These are phyloP conservation scores for Endothia cerciana DNA, from an alignment of 2,329 filamentous ascomycete species.

Conservation along the genomic window DNA sequence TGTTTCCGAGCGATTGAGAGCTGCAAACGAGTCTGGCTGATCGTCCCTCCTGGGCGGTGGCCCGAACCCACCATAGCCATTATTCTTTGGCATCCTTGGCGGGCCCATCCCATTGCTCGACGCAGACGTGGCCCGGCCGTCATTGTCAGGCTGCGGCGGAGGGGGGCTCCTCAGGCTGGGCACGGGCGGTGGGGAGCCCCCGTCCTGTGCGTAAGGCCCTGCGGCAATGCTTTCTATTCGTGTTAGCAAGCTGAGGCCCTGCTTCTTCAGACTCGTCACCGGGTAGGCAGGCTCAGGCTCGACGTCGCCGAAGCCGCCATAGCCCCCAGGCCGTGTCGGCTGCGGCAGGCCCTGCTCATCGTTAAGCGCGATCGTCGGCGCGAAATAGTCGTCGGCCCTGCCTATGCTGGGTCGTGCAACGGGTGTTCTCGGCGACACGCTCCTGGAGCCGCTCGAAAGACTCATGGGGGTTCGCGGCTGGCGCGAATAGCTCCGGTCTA, in stretches of 20 bases:
- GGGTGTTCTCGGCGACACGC: constrained; percentile 66
- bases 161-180: constrained; percentile 15
- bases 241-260: constrained; percentile 52
- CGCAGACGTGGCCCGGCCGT: constrained; percentile 39
- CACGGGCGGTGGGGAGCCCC: constrained; percentile 22
- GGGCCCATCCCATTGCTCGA: constrained; percentile 40
- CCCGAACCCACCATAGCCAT: constrained; percentile 63
- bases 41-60: constrained; percentile 41
- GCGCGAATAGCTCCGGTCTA: constrained; percentile 59
- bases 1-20: constrained; percentile 54
- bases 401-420: constrained; percentile 48
- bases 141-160: constrained; percentile 28
- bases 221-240: constrained; percentile 69
- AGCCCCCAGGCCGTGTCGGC: constrained; percentile 49
- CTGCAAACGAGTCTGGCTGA: constrained; percentile 43
- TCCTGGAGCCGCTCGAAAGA: constrained; percentile 61
- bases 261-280: constrained; percentile 52
- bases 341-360: constrained; percentile 45
- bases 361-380: constrained; percentile 46
- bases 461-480: constrained; percentile 68
- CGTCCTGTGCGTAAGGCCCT: constrained; percentile 61
- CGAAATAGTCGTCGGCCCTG: constrained; percentile 50
- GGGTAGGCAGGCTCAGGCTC: constrained; percentile 48
- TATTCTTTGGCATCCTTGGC: constrained; percentile 50
- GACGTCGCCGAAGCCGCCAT: constrained; percentile 51